Evolutionary conservation across 805 yeast species (phyloP).

Genomic region (Metschnikowia continentalis): DNA sequence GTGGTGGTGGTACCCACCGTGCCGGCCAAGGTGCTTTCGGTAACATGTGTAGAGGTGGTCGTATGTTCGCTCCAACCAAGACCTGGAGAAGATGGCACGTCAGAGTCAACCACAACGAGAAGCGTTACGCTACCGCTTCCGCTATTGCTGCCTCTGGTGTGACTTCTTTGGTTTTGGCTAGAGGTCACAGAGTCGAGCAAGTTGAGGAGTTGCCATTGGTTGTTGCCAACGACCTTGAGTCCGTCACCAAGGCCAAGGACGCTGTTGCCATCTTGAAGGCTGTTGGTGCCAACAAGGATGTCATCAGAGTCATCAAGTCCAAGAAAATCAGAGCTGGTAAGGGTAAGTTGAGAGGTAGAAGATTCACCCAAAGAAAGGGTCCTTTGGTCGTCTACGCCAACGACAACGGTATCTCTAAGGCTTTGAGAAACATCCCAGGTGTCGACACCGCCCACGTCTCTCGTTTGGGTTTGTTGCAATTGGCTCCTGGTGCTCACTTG

Average conservation of each 20-base stretch:
- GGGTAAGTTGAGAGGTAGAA: slow-evolving; percentile 99
- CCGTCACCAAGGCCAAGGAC: slow-evolving; percentile 94
- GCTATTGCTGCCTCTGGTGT: slow-evolving; percentile 99
- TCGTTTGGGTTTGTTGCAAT: slow-evolving; percentile 91
- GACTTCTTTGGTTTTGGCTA: slow-evolving; percentile 96
- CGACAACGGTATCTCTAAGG: slow-evolving; percentile 97
- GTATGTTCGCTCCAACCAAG: slow-evolving; percentile 99
- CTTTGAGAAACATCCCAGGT: slow-evolving; percentile 99
- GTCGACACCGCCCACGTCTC: slow-evolving; percentile 94
- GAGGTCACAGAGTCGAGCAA: slow-evolving; percentile 99
- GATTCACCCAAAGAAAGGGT: slow-evolving; percentile 99
- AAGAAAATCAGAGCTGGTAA: slow-evolving; percentile 99
- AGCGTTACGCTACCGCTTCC: slow-evolving; percentile 99
- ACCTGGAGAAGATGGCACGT: slow-evolving; percentile 99
- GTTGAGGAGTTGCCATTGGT: slow-evolving; percentile 98
- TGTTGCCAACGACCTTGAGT: slow-evolving; percentile 88
- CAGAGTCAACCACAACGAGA: slow-evolving; percentile 99
- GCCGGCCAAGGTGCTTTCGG: slow-evolving; percentile 99
- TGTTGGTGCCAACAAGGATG: slow-evolving; percentile 97
- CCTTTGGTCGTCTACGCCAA: slow-evolving; percentile 97
- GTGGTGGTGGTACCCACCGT: slow-evolving; percentile 99
- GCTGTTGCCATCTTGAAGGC: slow-evolving; percentile 98
- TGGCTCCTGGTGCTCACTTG: slow-evolving; percentile 99
- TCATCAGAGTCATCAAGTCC: slow-evolving; percentile 95
- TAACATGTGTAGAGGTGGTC: slow-evolving; percentile 99